Conservation (phyloP, 2,329 filamentous ascomycete species). For the Monosporascus sp. region DNA sequence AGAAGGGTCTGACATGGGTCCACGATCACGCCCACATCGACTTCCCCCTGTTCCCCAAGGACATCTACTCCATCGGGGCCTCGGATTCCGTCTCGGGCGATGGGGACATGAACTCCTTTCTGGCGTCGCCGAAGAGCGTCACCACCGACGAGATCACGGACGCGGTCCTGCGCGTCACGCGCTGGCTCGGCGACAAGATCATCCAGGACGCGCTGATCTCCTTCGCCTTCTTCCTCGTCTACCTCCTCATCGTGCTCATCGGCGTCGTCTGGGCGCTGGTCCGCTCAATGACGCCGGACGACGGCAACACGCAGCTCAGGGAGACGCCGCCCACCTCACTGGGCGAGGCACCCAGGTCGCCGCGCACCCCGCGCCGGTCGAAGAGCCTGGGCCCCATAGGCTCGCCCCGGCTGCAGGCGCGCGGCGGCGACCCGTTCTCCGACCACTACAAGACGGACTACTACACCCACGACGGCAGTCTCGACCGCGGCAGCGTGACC, state of each 20-base stretch:
- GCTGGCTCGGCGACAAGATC: constrained; percentile 62
- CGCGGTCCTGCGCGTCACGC: constrained; percentile 65
- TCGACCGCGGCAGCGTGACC: not conserved
- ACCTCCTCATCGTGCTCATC: constrained; percentile 69
- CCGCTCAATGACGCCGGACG: constrained; percentile 10
- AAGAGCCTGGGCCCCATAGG: not conserved
- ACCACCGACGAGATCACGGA: constrained; percentile 77
- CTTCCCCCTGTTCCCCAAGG: constrained; percentile 70
- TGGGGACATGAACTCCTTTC: constrained; percentile 60
- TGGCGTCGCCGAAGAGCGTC: constrained; percentile 67
- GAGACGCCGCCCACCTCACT: not conserved
- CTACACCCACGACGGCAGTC: constrained; percentile 4
- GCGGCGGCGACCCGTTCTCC: not conserved
- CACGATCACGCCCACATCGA: constrained; percentile 77
- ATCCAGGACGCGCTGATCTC: constrained; percentile 77
- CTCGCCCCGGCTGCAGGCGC: not conserved
- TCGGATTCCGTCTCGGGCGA: constrained; percentile 53
- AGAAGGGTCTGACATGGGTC: constrained; percentile 91
- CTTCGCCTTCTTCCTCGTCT: constrained; percentile 66
- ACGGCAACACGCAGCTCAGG: not conserved
- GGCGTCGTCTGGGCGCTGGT: constrained; percentile 59
- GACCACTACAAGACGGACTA: not conserved
- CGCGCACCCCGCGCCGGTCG: not conserved
- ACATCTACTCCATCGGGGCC: constrained; percentile 80
- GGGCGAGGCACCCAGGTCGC: not conserved